Evolutionary conservation across 2,329 filamentous ascomycete genomes (phyloP).

Genomic region (Diaporthe sp.): DNA sequence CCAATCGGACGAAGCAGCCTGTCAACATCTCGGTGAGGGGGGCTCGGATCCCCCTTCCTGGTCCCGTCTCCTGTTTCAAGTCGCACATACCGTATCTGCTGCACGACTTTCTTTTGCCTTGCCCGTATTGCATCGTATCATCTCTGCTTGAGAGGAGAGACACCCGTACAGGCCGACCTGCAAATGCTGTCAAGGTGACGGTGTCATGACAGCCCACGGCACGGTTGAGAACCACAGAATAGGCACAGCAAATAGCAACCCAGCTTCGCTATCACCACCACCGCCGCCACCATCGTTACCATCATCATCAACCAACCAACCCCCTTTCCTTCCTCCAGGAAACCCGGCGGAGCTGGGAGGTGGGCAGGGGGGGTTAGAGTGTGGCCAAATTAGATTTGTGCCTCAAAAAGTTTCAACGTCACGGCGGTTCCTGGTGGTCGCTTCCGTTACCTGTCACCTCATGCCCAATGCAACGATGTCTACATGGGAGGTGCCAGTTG

Average conservation of each 20-base stretch:
- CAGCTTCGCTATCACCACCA: background rate
- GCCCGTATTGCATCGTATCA: constrained; percentile 27
- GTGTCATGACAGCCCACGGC: background rate
- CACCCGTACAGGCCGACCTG: background rate
- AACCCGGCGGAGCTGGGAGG: constrained; percentile 18
- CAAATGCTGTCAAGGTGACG: constrained; percentile 2
- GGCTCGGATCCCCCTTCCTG: constrained; percentile 33
- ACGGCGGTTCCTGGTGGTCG: constrained; percentile 33
- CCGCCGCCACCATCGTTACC: background rate
- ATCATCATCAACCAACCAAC: background rate
- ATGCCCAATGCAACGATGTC: constrained; percentile 23
- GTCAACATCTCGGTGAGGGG: constrained; percentile 30
- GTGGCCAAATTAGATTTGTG: constrained; percentile 32
- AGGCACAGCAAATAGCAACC: background rate
- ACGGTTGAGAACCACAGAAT: background rate
- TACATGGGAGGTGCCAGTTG: constrained; percentile 27
- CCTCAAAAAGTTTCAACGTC: constrained; percentile 37
- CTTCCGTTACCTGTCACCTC: constrained; percentile 31
- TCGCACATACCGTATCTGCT: constrained; percentile 12
- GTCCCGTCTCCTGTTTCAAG: constrained; percentile 40
- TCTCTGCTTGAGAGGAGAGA: constrained; percentile 3
- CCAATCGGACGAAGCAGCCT: constrained; percentile 34
- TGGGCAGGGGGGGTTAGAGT: background rate
- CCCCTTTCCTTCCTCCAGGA: constrained; percentile 6
- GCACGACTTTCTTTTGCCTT: constrained; percentile 2